Percentiles rank a stretch among this genome's conserved stretches.
Conservation (phyloP, 169 alveolate species). For the Plasmodium blacklocki region DNA sequence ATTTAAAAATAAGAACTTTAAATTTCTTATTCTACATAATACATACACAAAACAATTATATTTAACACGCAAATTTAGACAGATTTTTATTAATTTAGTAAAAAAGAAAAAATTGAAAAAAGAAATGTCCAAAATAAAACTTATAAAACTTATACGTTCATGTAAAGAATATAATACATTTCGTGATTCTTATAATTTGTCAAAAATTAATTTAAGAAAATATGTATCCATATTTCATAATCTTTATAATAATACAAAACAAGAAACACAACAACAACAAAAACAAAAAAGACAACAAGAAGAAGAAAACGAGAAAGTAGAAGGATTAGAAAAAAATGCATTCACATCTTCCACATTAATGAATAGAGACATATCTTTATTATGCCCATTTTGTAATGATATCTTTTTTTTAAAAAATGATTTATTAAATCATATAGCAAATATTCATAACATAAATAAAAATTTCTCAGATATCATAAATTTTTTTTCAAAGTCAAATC, state of each 20-base stretch:
- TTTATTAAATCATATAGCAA: constrained; percentile 67
- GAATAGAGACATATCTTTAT: constrained; percentile 24
- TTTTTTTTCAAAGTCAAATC: constrained; percentile 66
- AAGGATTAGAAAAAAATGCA: too few species aligned
- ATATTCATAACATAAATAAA: constrained; percentile 54
- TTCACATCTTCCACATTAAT: neutral
- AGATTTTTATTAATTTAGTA: constrained; percentile 30
- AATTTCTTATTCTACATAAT: constrained; percentile 36
- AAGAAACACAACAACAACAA: constrained; percentile 3
- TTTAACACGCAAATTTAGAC: constrained; percentile 48
- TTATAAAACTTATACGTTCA: constrained; percentile 22
- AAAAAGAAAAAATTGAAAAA: constrained; percentile 36
- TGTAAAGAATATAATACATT: constrained; percentile 54
- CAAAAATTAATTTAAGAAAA: constrained; percentile 54
- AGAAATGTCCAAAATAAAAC: constrained; percentile 16
- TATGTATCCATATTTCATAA: constrained; percentile 55
- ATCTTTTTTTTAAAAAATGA: constrained; percentile 56
- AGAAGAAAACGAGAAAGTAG: too few species aligned
- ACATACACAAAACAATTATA: constrained; percentile 63
- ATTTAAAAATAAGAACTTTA: constrained; percentile 42
- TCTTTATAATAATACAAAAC: constrained; percentile 18
- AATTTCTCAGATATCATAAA: constrained; percentile 34
- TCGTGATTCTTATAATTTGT: constrained; percentile 40
- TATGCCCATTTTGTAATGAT: constrained; percentile 64
- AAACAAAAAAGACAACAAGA: neutral